phyloP scores from a whole-genome alignment of 176 grass and related monocot species.

The Themeda triandra region DNA sequence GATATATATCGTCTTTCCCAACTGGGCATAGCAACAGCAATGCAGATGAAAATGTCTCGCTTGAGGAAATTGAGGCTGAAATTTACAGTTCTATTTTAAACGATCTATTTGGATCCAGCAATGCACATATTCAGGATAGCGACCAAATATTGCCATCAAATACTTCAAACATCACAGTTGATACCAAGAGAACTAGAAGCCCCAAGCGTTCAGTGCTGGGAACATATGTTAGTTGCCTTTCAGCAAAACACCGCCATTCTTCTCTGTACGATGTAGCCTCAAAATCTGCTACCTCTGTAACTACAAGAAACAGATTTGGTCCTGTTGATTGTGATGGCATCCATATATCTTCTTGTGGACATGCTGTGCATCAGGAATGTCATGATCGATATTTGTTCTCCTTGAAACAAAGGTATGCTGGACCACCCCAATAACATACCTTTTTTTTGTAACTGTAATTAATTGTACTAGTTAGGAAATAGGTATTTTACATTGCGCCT shows the following conservation, averaged over 20 bases:
- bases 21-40: slow-evolving; percentile 27
- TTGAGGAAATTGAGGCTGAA: slow-evolving; percentile 65
- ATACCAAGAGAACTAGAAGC: slow-evolving; percentile 61
- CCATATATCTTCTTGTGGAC: slow-evolving; percentile 93
- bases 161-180: slow-evolving; percentile 22
- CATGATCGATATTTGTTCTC: slow-evolving; percentile 91
- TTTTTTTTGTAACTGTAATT: neutral
- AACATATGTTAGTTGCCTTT: slow-evolving; percentile 70
- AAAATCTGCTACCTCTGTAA: slow-evolving; percentile 35
- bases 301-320: slow-evolving; percentile 61
- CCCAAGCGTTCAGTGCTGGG: slow-evolving; percentile 67
- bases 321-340: slow-evolving; percentile 89
- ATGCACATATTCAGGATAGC: slow-evolving; percentile 30
- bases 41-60: slow-evolving; percentile 34
- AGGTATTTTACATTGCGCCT: neutral
- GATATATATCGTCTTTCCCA: slow-evolving; percentile 49
- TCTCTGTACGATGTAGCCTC: slow-evolving; percentile 41
- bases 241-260: slow-evolving; percentile 49
- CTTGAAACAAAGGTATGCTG: slow-evolving; percentile 88
- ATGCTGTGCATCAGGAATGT: slow-evolving; percentile 98
- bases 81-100: slow-evolving; percentile 51
- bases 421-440: neutral
- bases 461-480: slow-evolving; percentile 6
- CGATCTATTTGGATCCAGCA: slow-evolving; percentile 34
- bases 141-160: slow-evolving; percentile 27